Evolutionary conservation across 2,329 filamentous ascomycete genomes (phyloP), one percentile per base, ranked within the genome.

Genomic region (Zymoseptoria tritici): DNA sequence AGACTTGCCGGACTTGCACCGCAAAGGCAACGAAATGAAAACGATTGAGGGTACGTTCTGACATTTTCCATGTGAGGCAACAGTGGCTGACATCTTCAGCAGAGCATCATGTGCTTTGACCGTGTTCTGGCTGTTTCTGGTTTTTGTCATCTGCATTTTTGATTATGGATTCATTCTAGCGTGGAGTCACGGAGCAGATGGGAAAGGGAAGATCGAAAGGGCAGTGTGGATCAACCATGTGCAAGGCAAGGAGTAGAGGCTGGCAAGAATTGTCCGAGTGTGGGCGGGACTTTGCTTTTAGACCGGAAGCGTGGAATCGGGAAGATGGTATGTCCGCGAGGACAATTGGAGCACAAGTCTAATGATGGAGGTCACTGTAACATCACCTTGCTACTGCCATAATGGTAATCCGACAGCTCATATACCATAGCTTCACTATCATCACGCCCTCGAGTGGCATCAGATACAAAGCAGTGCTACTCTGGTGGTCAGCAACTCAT

Each of bases 1-100:
- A 80, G 74, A 76, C 76, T 6, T 81, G 79, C 72, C 71, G 74
- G 50, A 76, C 76, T 22, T 80, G 78, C 72, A 73, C 75, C 3
- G 64, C 71, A 59, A 79, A 80, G 67, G 73, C 75, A 62, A 77
- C 72, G 36, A 46, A 46, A 46, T 46, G 13, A 69, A 63, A 57
- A 53, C 16, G 36, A 46, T 13, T 16, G 56, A 29, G 46, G 52
- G 22, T 54, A 13, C n/a, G 24, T 46, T 5, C 31, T 13, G 52
- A n/a, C 36, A n/a, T 9, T 24, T 20, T 20, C 0, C 46, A 19
- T 13, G 2, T 3, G n/a, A 42, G 4, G 49, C 16, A 20, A 22
- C 13, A 58, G 52, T 19, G 22, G 22, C 21, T 22, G 24, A n/a
- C 21, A 20, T 16, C 31, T 24, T 24, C 26, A 20, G 53, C 42